A percentile compares a stretch with the other conserved stretches of the same genome.
These are phyloP conservation scores for Physaria fendleri DNA, from an alignment of 345 rosid genomes.

Conservation along the genomic window DNA sequence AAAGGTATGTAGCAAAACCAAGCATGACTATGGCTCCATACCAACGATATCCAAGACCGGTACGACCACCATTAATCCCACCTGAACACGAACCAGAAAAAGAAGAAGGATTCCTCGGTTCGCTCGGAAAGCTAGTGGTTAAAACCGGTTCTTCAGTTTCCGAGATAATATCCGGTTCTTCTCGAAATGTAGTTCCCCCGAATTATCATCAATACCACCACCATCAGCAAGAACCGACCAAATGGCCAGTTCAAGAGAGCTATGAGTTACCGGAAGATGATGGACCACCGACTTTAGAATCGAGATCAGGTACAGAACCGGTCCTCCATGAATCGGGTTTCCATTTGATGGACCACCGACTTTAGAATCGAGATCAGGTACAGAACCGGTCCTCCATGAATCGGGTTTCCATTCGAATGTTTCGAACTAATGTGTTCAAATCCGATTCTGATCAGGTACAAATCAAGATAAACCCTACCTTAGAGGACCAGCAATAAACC, in stretches of 20 bases:
- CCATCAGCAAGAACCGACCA: slow-evolving; percentile 32
- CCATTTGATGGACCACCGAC: slow-evolving; percentile 74
- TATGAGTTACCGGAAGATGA: slow-evolving; percentile 69
- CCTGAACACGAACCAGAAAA: slow-evolving; percentile 55
- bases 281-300: slow-evolving; percentile 60
- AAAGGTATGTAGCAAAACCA: slow-evolving; percentile 38
- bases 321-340: no score
- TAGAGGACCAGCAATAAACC: slow-evolving; percentile 39
- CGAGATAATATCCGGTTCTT: slow-evolving; percentile 38
- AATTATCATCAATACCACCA: slow-evolving; percentile 30
- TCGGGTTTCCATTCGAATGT: no score
- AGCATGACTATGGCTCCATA: slow-evolving; percentile 37
- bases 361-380: slow-evolving; percentile 46
- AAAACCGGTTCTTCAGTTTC: slow-evolving; percentile 67
- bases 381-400: no score
- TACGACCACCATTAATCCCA: slow-evolving; percentile 68
- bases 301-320: no score
- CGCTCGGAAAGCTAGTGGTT: slow-evolving; percentile 59
- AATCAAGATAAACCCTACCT: slow-evolving; percentile 49
- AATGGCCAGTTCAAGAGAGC: slow-evolving; percentile 84
- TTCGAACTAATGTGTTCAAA: no score
- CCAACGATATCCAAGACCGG: slow-evolving; percentile 60
- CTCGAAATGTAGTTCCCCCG: slow-evolving; percentile 40
- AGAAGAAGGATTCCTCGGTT: slow-evolving; percentile 69
- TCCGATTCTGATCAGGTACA: no score